phyloP scores from a whole-genome alignment of 1,284 basidiomycete genomes.

The Malassezia obtusa region DNA sequence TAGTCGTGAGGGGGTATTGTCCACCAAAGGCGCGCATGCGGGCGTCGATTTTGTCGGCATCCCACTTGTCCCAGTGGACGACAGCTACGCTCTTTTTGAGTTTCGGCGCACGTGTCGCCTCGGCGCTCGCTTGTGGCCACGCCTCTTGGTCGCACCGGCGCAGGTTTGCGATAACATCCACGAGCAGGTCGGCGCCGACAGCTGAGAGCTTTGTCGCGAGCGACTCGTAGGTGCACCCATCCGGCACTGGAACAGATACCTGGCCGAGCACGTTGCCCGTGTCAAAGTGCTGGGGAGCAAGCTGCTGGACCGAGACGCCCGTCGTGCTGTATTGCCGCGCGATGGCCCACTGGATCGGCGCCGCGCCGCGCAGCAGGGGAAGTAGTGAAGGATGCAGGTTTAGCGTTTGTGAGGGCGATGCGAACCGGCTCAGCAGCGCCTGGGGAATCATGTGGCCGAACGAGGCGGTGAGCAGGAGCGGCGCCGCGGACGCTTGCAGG shows the following conservation, averaged over 20 bases:
- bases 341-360: slow-evolving; percentile 80
- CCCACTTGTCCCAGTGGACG: slow-evolving; percentile 25
- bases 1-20: slow-evolving; percentile 10
- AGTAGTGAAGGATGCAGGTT: slow-evolving; percentile 88
- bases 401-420: slow-evolving; percentile 56
- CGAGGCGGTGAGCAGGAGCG: slow-evolving; percentile 73
- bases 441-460: slow-evolving; percentile 78
- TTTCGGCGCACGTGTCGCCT: slow-evolving; percentile 27
- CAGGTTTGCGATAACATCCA: slow-evolving; percentile 62
- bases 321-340: slow-evolving; percentile 18
- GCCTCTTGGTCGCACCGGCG: slow-evolving; percentile 51
- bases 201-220: slow-evolving; percentile 14
- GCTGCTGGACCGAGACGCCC: slow-evolving; percentile 33
- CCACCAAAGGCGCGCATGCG: slow-evolving; percentile 28
- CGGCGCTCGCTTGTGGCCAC: slow-evolving; percentile 18
- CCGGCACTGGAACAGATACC: background rate
- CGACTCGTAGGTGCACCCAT: background rate
- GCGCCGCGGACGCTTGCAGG: slow-evolving; percentile 15
- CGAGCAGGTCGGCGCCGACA: slow-evolving; percentile 61
- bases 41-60: slow-evolving; percentile 26
- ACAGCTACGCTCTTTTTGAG: slow-evolving; percentile 18
- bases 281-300: slow-evolving; percentile 28
- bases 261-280: slow-evolving; percentile 20
- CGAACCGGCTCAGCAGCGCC: slow-evolving; percentile 60
- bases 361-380: slow-evolving; percentile 78